Conservation (phyloP, 441 rosid genomes). For the Croton setiger region DNA sequence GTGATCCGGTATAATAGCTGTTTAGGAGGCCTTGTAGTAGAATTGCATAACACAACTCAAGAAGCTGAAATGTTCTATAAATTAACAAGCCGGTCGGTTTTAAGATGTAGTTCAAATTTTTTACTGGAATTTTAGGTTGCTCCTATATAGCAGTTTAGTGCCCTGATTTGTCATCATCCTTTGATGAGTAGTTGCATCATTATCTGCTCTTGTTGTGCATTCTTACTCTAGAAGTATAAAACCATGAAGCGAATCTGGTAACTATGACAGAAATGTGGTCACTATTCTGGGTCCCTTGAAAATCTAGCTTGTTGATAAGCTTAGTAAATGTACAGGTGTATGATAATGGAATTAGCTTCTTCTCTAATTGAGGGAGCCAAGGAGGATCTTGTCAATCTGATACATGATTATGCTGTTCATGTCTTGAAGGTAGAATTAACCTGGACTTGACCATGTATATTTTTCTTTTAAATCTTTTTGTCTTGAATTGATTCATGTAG, state of each 20-base stretch:
- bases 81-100: neutral
- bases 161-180: neutral
- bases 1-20: neutral
- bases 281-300: neutral
- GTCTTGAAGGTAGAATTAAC: conserved; percentile 48
- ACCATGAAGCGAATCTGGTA: neutral
- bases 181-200: neutral
- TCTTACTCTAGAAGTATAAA: neutral
- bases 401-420: conserved; percentile 52
- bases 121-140: neutral
- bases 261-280: neutral
- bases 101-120: neutral
- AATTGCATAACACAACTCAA: neutral
- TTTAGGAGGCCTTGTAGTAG: neutral
- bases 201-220: neutral
- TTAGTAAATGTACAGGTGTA: conserved; percentile 45
- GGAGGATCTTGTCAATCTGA: conserved; percentile 63
- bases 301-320: neutral
- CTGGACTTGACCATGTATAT: neutral
- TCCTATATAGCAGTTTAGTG: neutral
- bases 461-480: neutral
- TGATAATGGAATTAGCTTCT: conserved; percentile 66
- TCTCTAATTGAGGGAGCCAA: conserved; percentile 72
- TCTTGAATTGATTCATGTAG: conserved; percentile 10
- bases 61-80: neutral